Base-by-base conservation (phyloP, 345 rosid species). In the Ceriops tagal region DNA sequence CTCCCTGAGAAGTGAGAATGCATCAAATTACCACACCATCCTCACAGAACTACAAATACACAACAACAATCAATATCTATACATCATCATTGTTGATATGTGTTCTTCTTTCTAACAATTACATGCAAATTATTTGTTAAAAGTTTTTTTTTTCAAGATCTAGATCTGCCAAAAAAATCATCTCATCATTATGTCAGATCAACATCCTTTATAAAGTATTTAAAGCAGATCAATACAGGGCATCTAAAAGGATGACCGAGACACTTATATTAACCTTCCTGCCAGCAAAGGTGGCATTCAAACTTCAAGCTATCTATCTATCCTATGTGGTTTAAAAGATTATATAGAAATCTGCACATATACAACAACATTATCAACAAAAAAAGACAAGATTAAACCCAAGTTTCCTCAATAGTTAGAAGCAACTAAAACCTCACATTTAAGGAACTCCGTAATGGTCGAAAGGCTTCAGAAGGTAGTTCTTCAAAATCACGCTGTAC, bases 401-500 rank as follows among this genome's bases (percentile, higher is more conserved):
- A 35, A 72, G 63, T 26, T 30, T 65, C 59, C 34, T 66, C 43
- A 31, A 62, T 16, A 32, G 31, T 65, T 28, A 72, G 61, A 68
- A 58, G 57, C 2, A 74, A 26, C 24, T 39, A 30, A 53, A 55
- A 57, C 43, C 85, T 82, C 80, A 92, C 99, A 71, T 84, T 90
- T 74, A 96, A 83, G 58, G 99, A 96, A 75, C 82, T 85, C 70
- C 85, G 84, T 65, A 96, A 81, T 47, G 86, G 86, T 35, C 88
- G 87, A 83, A 92, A 91, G 72, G 99, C 97, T 82, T 92, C 98
- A 62, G 90, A 80, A 64, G 99, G 99, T 71, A 96, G 84, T 77
- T 96, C 99, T 78, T 96, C 99, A 77, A 90, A 87, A 85, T 96
- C 99, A 56, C 97, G 84, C 79, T 95, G 99, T 49, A 95, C 99